Percentiles rank a stretch among this genome's conserved stretches.
These are phyloP conservation scores for Coriolopsis trogii DNA, from an alignment of 1,284 basidiomycete species.

Conservation along the genomic window DNA sequence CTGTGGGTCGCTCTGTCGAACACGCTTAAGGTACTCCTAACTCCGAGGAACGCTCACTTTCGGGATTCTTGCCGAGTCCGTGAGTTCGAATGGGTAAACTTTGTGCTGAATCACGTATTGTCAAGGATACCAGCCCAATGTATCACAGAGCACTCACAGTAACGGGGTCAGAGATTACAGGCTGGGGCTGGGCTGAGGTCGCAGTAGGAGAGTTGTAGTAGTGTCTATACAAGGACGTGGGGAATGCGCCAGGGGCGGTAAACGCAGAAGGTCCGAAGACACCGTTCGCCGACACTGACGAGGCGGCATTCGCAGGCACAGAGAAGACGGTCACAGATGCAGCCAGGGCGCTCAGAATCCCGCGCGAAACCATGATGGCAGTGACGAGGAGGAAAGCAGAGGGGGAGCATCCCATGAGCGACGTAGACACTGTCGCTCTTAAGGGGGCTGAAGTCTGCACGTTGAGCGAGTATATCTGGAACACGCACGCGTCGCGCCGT, in stretches of 20 bases:
- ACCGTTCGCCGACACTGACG: constrained; percentile 9
- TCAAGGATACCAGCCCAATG: background rate
- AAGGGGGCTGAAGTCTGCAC: background rate
- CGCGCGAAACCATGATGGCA: constrained; percentile 16
- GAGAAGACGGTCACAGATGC: constrained; percentile 14
- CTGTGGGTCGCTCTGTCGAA: constrained; percentile 23
- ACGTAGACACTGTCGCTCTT: constrained; percentile 4
- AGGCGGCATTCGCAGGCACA: constrained; percentile 7
- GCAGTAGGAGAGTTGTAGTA: constrained; percentile 77
- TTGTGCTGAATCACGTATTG: constrained; percentile 43
- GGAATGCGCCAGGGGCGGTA: constrained; percentile 65
- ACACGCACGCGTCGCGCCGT: too few relatives aligned
- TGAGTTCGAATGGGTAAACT: constrained; percentile 58
- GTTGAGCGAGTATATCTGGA: too few relatives aligned
- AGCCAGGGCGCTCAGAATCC: constrained; percentile 11
- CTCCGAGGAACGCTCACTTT: constrained; percentile 32
- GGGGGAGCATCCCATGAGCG: constrained; percentile 8
- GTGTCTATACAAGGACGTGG: constrained; percentile 59
- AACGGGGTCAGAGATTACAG: constrained; percentile 69
- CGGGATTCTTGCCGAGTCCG: constrained; percentile 60
- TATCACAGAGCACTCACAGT: constrained; percentile 41
- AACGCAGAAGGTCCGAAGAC: constrained; percentile 48
- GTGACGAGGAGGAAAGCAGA: constrained; percentile 3
- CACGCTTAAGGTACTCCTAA: background rate
- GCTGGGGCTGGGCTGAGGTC: constrained; percentile 69